Evolutionary conservation across 2,329 filamentous ascomycete species (phyloP).

Genomic region (Malbranchea cinnamomea): DNA sequence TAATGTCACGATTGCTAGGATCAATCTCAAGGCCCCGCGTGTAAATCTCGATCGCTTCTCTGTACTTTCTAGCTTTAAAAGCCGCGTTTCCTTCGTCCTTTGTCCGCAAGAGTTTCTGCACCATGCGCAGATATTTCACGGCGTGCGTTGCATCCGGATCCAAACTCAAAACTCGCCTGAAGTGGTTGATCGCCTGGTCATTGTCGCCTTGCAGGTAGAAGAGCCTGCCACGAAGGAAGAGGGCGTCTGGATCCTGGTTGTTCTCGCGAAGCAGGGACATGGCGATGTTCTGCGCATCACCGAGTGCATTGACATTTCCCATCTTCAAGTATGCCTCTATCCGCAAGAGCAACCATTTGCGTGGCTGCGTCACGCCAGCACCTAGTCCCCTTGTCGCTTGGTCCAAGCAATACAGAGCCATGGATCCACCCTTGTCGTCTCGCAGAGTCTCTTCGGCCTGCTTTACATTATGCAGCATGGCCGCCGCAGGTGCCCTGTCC

Average conservation of each 20-base stretch:
- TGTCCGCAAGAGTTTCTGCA: constrained; percentile 82
- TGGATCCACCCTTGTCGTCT: constrained; percentile 65
- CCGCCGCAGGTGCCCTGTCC: constrained; percentile 67
- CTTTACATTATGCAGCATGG: constrained; percentile 69
- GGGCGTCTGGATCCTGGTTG: constrained; percentile 80
- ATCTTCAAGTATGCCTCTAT: constrained; percentile 88
- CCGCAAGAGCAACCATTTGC: constrained; percentile 87
- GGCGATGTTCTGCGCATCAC: constrained; percentile 83
- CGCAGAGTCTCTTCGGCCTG: constrained; percentile 65
- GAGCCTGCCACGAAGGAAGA: constrained; percentile 75
- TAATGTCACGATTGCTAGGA: constrained; percentile 75
- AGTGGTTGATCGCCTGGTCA: constrained; percentile 83
- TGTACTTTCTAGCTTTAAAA: constrained; percentile 73
- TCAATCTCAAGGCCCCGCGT: constrained; percentile 71
- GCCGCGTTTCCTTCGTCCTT: constrained; percentile 86
- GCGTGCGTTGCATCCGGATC: constrained; percentile 86
- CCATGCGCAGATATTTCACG: constrained; percentile 73
- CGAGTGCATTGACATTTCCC: constrained; percentile 74
- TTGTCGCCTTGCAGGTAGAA: constrained; percentile 89
- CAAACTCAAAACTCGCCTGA: constrained; percentile 74
- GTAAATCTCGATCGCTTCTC: constrained; percentile 73
- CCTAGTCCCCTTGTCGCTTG: constrained; percentile 75
- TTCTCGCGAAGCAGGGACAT: constrained; percentile 77
- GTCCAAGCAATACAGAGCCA: constrained; percentile 84
- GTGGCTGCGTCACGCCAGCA: constrained; percentile 57